Conservation (phyloP, 495 filamentous ascomycete species). For the Podospora conica region DNA sequence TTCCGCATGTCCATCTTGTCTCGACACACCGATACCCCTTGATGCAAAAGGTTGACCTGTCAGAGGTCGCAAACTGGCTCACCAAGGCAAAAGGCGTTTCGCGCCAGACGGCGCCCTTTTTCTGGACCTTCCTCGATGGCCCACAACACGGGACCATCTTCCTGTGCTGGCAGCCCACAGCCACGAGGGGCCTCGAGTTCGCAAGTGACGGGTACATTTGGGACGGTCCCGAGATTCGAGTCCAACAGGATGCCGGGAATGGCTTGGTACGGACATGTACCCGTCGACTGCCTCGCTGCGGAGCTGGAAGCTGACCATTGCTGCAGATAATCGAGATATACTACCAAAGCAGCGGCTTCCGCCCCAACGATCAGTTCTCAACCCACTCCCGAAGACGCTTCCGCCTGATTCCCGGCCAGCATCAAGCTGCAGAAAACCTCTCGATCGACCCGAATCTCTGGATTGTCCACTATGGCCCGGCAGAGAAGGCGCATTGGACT, state of each 20-base stretch:
- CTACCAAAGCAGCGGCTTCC: constrained; percentile 70
- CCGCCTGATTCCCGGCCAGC: constrained; percentile 55
- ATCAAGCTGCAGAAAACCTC: constrained; percentile 53
- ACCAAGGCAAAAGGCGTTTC: constrained; percentile 73
- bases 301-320: constrained; percentile 13
- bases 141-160: constrained; percentile 75
- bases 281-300: background rate
- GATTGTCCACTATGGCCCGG: constrained; percentile 85
- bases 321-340: constrained; percentile 68
- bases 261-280: constrained; percentile 61
- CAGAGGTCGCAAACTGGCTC: constrained; percentile 70
- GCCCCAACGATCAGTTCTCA: constrained; percentile 60
- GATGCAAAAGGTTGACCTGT: constrained; percentile 57
- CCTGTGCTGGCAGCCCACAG: constrained; percentile 78
- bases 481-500: constrained; percentile 64
- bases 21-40: constrained; percentile 68
- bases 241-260: constrained; percentile 57
- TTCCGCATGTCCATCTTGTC: constrained; percentile 81
- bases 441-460: constrained; percentile 74
- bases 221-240: constrained; percentile 69
- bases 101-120: constrained; percentile 68
- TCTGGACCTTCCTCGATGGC: constrained; percentile 83
- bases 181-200: constrained; percentile 58
- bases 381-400: constrained; percentile 76
- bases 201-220: constrained; percentile 91